Evolutionary conservation across 1,284 basidiomycete species (phyloP).

Genomic region (Rhodotorula sp.): DNA sequence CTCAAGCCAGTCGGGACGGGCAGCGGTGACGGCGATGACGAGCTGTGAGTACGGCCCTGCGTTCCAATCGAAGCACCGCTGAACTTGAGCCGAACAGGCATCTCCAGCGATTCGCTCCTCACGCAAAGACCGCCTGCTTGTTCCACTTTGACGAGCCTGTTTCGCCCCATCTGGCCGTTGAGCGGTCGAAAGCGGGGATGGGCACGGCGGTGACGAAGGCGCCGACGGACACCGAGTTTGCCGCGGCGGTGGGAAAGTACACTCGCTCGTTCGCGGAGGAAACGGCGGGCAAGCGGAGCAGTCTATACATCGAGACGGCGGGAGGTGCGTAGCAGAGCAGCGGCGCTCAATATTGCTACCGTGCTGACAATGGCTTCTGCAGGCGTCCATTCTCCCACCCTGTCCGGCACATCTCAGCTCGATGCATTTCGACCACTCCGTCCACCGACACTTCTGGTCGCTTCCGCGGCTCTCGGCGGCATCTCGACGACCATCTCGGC

Average conservation of each 20-base stretch:
- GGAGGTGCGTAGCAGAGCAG: conserved; percentile 33
- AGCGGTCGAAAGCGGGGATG: conserved; percentile 55
- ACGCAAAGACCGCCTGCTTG: conserved; percentile 68
- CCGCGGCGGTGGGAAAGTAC: conserved; percentile 65
- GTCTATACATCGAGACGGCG: conserved; percentile 78
- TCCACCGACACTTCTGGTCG: conserved; percentile 82
- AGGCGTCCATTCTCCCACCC: conserved; percentile 91
- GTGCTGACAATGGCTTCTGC: not conserved
- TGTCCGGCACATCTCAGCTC: conserved; percentile 80
- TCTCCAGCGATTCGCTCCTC: conserved; percentile 59
- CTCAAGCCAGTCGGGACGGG: conserved; percentile 91
- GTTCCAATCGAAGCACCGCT: too few relatives aligned
- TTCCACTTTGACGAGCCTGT: conserved; percentile 85
- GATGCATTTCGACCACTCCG: conserved; percentile 80
- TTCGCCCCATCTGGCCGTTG: conserved; percentile 85
- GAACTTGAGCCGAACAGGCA: conserved; percentile 57
- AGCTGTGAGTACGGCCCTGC: conserved; percentile 58
- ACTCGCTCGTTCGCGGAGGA: conserved; percentile 58
- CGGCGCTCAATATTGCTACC: not conserved
- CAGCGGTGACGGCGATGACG: conserved; percentile 65
- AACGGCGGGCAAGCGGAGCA: conserved; percentile 22
- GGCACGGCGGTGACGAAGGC: conserved; percentile 50
- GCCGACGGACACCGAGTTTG: conserved; percentile 63
- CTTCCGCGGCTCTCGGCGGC: conserved; percentile 84
- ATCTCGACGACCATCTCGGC: conserved; percentile 92